A percentile compares a stretch with the other conserved stretches of the same genome.
These are phyloP conservation scores for Auriscalpium microsporum DNA, from an alignment of 768 basidiomycete genomes.

Conservation along the genomic window DNA sequence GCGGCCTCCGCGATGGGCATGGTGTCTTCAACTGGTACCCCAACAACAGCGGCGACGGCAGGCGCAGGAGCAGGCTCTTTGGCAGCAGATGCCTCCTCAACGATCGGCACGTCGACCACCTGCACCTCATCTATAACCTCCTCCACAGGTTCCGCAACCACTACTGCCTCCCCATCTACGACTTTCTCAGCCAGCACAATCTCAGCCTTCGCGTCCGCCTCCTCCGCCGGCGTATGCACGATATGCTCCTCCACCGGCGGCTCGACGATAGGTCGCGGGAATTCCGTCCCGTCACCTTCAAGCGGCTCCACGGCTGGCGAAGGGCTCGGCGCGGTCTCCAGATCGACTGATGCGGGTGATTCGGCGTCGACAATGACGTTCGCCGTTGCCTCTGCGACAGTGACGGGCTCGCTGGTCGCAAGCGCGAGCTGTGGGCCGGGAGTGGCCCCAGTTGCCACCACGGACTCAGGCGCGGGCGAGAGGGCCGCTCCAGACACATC, in stretches of 20 bases:
- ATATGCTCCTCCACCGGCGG: no score
- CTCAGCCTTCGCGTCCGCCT: no score
- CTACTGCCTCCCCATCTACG: no score
- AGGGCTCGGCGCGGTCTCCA: not conserved
- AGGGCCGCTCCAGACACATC: slow-evolving; percentile 8
- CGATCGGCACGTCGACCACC: no score
- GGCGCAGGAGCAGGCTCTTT: slow-evolving; percentile 3
- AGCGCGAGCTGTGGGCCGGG: slow-evolving; percentile 22
- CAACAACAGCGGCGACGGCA: no score
- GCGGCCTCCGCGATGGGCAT: slow-evolving; percentile 1
- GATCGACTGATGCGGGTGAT: not conserved
- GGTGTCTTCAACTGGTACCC: not conserved
- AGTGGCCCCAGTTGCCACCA: slow-evolving; percentile 23
- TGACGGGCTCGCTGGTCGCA: slow-evolving; percentile 23
- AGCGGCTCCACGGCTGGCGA: not conserved
- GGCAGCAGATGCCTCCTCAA: not conserved
- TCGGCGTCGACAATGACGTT: not conserved
- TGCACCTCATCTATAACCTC: no score
- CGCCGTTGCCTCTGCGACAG: not conserved
- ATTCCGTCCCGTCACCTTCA: no score
- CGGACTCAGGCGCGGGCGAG: slow-evolving; percentile 23
- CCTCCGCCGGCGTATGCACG: no score
- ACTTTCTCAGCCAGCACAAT: no score
- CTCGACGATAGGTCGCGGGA: no score
- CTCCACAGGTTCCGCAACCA: no score